Base-by-base conservation (phyloP, 306 rosid species). In the Gastrolobium villosum region DNA sequence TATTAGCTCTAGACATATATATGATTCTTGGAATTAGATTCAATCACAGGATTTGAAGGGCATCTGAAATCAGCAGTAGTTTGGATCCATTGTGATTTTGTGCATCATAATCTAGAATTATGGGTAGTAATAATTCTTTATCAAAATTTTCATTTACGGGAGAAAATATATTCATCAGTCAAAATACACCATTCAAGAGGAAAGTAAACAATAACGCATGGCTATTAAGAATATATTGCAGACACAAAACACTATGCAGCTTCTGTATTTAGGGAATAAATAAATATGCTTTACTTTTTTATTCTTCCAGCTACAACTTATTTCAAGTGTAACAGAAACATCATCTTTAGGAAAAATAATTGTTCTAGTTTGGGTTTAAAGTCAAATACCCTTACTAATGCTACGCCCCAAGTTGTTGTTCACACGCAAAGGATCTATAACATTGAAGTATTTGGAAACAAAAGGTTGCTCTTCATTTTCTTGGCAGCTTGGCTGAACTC, bases 341-440 rank as follows among this genome's bases (percentile, higher is more conserved):
- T 45, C 62, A 13, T 15, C 39, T 41, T 13, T 1, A 31, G 37
- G 48, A 9, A 53, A 39, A 44, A 43, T 2, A 63, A 68, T n/a
- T 26, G 53, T 65, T 9, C 4, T 20, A 59, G 41, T 3, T 30
- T 67, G 40, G 70, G 37, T 53, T 40, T 28, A 15, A 44, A 40
- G 66, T 63, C 36, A 75, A 32, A 52, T 85, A 94, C 98, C 93
- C 65, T 83, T 88, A 74, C 86, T 88, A 44, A 94, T 88, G 82
- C 96, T 94, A 34, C 96, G 94, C 9, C 98, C 98, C 79, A 94
- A 87, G 69, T 94, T 94, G 84, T 92, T 94, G 86, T 85, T 88
- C 57, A 72, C 43, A 44, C 89, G 84, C 86, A 94, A 84, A 56
- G 97, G 96, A 86, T 94, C 98, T 52, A 94, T 75, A 45, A 94